These are phyloP conservation scores for Penicillium thymicola DNA, from an alignment of 2,329 filamentous ascomycete species.

Conservation along the genomic window DNA sequence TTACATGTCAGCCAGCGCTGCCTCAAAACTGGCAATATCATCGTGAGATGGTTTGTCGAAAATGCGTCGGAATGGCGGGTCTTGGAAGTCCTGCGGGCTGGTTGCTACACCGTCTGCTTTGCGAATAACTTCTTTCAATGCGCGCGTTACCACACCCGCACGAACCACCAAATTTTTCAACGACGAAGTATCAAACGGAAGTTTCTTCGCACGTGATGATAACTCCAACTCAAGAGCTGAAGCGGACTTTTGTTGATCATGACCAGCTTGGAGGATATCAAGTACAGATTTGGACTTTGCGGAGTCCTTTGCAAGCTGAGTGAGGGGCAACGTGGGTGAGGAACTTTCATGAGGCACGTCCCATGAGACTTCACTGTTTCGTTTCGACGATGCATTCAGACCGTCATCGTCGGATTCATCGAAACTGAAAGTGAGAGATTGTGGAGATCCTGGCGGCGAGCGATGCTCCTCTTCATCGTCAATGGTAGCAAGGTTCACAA, in stretches of 20 bases:
- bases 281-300: slow-evolving; percentile 61
- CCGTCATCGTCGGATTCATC: slow-evolving; percentile 56
- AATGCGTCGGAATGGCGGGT: slow-evolving; percentile 49
- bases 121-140: slow-evolving; percentile 49
- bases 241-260: slow-evolving; percentile 37
- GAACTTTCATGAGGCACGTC: slow-evolving; percentile 23
- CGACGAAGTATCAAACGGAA: slow-evolving; percentile 65
- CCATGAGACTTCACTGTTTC: slow-evolving; percentile 33
- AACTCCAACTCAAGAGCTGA: slow-evolving; percentile 22
- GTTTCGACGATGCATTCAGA: slow-evolving; percentile 31
- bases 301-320: slow-evolving; percentile 55
- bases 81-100: slow-evolving; percentile 32
- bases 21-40: slow-evolving; percentile 30
- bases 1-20: slow-evolving; percentile 25
- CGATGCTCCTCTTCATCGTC: slow-evolving; percentile 57
- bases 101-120: slow-evolving; percentile 47
- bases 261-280: slow-evolving; percentile 54
- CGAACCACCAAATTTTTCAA: slow-evolving; percentile 58
- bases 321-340: slow-evolving; percentile 29
- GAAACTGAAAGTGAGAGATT: slow-evolving; percentile 57
- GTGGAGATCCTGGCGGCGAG: slow-evolving; percentile 51
- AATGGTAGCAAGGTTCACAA: slow-evolving; percentile 64
- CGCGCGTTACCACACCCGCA: slow-evolving; percentile 48
- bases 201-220: slow-evolving; percentile 45
- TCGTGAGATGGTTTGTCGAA: slow-evolving; percentile 42